A percentile compares a stretch with the other conserved stretches of the same genome.
Conservation (phyloP, 495 filamentous ascomycete genomes). For the Aspergillus sclerotioniger region DNA sequence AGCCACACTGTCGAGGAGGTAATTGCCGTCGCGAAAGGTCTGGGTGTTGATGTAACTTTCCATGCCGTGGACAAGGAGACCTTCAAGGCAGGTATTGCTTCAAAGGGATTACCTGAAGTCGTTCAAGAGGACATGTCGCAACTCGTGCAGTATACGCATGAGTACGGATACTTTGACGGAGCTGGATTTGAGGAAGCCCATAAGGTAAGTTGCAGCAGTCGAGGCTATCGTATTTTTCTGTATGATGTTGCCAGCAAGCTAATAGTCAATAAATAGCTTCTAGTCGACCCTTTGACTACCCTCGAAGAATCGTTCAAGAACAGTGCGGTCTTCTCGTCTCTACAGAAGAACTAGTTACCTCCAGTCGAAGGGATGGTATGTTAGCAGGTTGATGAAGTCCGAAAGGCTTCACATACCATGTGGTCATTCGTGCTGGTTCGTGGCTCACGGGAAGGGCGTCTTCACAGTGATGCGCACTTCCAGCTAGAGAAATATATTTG, state of each 20-base stretch:
- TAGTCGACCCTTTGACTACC: not conserved
- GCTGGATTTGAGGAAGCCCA: not conserved
- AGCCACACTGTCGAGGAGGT: constrained; percentile 2
- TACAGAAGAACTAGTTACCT: not conserved
- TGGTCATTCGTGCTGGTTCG: no score
- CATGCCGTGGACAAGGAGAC: not conserved
- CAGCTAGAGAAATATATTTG: not conserved
- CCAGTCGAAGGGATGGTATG: no score
- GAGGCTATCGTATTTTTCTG: not conserved
- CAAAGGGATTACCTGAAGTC: not conserved
- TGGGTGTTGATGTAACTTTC: not conserved
- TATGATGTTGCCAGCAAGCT: not conserved
- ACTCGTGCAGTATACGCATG: not conserved
- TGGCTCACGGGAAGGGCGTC: no score
- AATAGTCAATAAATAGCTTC: not conserved
- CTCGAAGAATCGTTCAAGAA: constrained; percentile 5
- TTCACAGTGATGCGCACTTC: no score
- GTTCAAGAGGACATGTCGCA: constrained; percentile 5
- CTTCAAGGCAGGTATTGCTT: constrained; percentile 1
- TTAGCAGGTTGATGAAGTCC: no score
- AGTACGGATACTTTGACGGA: constrained; percentile 4
- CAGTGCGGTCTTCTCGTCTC: not conserved
- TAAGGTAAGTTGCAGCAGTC: not conserved
- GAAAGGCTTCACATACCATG: no score
- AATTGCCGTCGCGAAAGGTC: not conserved